Conservation (phyloP, 2,329 filamentous ascomycete species). For the Aspergillus pseudoglaucus region DNA sequence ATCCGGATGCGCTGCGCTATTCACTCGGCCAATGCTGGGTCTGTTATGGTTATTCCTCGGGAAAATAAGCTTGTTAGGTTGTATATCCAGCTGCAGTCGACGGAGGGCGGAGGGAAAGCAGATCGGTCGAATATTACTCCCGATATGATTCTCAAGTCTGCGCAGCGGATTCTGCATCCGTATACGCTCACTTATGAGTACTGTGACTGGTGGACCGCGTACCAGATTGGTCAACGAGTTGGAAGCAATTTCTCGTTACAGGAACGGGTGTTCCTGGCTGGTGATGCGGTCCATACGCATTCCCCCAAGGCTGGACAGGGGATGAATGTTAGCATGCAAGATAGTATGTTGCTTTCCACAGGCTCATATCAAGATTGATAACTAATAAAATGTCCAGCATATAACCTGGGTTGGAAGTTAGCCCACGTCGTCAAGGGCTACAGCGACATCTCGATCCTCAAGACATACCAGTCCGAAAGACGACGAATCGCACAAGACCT, state of each 20-base stretch:
- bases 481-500: constrained; percentile 58
- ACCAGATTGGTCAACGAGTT: constrained; percentile 62
- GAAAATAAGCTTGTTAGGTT: constrained; percentile 58
- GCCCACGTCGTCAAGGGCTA: constrained; percentile 43
- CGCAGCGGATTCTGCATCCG: constrained; percentile 58
- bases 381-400: constrained; percentile 24
- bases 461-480: constrained; percentile 50
- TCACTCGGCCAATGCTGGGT: constrained; percentile 51
- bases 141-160: constrained; percentile 55
- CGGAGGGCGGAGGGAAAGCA: constrained; percentile 38
- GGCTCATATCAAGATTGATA: neutral
- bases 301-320: constrained; percentile 45
- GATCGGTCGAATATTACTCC: constrained; percentile 59
- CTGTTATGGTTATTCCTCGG: constrained; percentile 59
- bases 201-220: constrained; percentile 63
- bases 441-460: constrained; percentile 37
- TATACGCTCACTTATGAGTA: constrained; percentile 61
- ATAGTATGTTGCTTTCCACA: constrained; percentile 30
- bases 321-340: constrained; percentile 68
- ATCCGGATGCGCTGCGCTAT: constrained; percentile 55
- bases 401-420: constrained; percentile 55
- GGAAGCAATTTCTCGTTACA: constrained; percentile 51
- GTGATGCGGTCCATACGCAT: constrained; percentile 57
- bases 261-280: constrained; percentile 61
- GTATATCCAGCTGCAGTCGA: constrained; percentile 57